Base-by-base conservation (phyloP, 306 rosid genomes). In the Rubus idaeus region DNA sequence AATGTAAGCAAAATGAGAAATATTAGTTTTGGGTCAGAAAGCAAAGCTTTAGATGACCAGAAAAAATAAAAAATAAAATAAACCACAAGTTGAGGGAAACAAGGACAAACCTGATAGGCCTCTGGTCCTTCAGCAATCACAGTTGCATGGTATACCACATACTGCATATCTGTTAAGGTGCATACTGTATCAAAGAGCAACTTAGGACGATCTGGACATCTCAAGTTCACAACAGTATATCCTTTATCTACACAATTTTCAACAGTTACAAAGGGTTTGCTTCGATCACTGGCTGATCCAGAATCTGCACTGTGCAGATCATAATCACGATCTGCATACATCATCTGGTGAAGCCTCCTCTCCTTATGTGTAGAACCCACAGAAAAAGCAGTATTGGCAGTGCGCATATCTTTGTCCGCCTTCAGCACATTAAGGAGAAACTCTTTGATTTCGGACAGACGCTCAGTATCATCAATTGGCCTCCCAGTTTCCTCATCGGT, bases 251-350 rank as follows among this genome's bases (percentile, higher is more conserved):
- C 82, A 78, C 91, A 95, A 76, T 85, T 79, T 69, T 92, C 96
- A 50, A 92, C 96, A 0, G 91, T 90, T 12, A 90, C 97, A 21
- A 76, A 78, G 57, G 88, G 88, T 75, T 85, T 90, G 69, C 79
- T 90, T 77, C 81, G 82, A n/a, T 87, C 88, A 80, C 88, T 83
- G 30, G 84, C 81, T 55, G 96, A 58, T 50, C 82, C 86, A 69
- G 75, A 74, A 68, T 86, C 89, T 26, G 75, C 75, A 63, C 84
- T 86, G 17, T 70, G 80, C 13, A 77, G 61, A 55, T 89, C 97
- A 65, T 92, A 95, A 84, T 95, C 99, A 1, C 99, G 99, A 75
- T 92, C 97, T 5, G 96, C 99, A 42, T 95, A 95, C 99, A 95
- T 95, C 97, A 95, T 81, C 75, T 95, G 99, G 57, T 95, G 99